Percentiles rank a stretch among this genome's conserved stretches.
Conservation (phyloP, 768 basidiomycete genomes). For the Termitomyces sp. region DNA sequence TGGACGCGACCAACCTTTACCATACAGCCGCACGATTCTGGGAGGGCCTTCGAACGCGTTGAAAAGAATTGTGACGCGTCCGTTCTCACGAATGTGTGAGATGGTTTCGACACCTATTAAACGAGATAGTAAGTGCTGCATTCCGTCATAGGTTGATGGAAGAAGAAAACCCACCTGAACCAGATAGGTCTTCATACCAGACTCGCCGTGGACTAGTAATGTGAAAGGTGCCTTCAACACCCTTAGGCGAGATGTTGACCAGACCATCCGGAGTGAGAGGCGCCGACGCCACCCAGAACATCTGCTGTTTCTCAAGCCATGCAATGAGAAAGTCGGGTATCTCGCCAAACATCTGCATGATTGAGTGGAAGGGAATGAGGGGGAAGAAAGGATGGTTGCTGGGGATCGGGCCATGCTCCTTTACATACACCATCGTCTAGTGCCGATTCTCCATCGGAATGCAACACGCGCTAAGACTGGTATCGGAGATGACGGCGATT, state of each 20-base stretch:
- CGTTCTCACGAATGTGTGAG: slow-evolving; percentile 54
- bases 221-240: slow-evolving; percentile 58
- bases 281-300: slow-evolving; percentile 70
- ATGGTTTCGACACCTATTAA: slow-evolving; percentile 34
- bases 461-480: slow-evolving; percentile 6
- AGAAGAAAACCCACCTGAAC: slow-evolving; percentile 46
- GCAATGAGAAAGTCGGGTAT: slow-evolving; percentile 47
- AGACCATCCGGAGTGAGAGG: slow-evolving; percentile 54
- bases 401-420: slow-evolving; percentile 2
- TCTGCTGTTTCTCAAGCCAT: slow-evolving; percentile 59
- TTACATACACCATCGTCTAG: slow-evolving; percentile 13
- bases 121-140: background rate
- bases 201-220: slow-evolving; percentile 45
- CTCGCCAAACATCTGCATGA: slow-evolving; percentile 54
- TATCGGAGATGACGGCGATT: slow-evolving; percentile 13
- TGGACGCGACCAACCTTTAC: slow-evolving; percentile 38
- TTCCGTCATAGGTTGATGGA: background rate
- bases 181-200: slow-evolving; percentile 75
- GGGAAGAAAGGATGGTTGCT: background rate
- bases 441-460: slow-evolving; percentile 17
- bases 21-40: slow-evolving; percentile 52
- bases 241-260: slow-evolving; percentile 67
- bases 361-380: background rate
- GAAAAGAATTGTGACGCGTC: slow-evolving; percentile 56
- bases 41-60: slow-evolving; percentile 58